Evolutionary conservation across 805 yeast genomes (phyloP), one percentile per base, ranked within the genome.

Genomic region (Yamadazyma ubonensis): DNA sequence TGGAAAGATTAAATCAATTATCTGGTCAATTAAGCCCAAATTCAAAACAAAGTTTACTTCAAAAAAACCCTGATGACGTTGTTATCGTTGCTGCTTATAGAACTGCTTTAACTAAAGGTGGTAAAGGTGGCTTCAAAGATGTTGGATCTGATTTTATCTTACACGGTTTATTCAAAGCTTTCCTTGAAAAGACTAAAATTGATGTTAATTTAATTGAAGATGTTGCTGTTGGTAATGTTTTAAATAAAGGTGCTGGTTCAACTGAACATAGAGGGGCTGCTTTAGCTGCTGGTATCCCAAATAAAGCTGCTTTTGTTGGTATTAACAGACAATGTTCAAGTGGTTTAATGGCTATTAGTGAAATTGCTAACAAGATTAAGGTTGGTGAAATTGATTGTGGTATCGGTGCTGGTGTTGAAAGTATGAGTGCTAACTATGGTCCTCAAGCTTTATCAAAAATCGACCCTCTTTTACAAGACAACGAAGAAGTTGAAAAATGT

Each of bases 241-340:
- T 90, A 57, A 88, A 90, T 68, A 76, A 79, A 34, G 96, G 96
- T 36, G 95, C 97, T 17, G 98, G 97, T 54, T 96, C 93, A 39
- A 83, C 84, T 41, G 97, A 90, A 66, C 96, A 87, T 66, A 75
- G 98, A 53, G 96, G 95, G 35, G 96, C 97, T 29, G 73, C 78
- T 50, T 75, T 91, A 42, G 93, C 90, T 15, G 95, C 97, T 8
- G 98, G 96, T 26, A 75, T 90, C 38, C 97, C 97, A 22, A 68
- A 83, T 59, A 64, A 81, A 2, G 74, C 83, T 10, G 90, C 96
- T 7, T 86, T 90, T 52, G 67, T 79, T 54, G 89, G 96, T 11
- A 58, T 91, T 48, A 91, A 91, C 72, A 81, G 98, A 66, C 97
- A 90, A 63, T 91, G 98, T 64, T 87, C 96, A 6, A 86, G 96